These are phyloP conservation scores for Magnusiomyces sp. DNA, from an alignment of 1,139 yeast species.

Conservation along the genomic window DNA sequence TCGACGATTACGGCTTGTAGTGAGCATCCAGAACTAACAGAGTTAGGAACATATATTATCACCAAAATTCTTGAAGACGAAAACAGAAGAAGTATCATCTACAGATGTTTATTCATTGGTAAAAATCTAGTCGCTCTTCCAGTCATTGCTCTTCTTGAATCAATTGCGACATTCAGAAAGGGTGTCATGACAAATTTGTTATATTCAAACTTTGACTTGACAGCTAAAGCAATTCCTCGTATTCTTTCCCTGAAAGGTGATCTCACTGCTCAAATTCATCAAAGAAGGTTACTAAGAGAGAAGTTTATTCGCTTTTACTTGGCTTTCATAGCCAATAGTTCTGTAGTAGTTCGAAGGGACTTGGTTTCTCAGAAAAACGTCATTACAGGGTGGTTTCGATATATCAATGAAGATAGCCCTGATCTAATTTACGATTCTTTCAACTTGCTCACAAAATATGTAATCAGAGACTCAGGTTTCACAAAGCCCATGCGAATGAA, in stretches of 20 bases:
- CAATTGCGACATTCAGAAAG: conserved; percentile 42
- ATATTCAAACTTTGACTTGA: conserved; percentile 58
- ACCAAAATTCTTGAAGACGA: conserved; percentile 38
- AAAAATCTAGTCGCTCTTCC: conserved; percentile 58
- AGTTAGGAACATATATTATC: conserved; percentile 36
- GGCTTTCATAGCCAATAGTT: conserved; percentile 40
- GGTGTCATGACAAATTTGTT: conserved; percentile 50
- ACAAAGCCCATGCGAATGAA: conserved; percentile 64
- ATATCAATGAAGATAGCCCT: conserved; percentile 42
- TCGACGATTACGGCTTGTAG: conserved; percentile 7
- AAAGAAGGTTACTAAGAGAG: conserved; percentile 42
- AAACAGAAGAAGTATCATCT: conserved; percentile 53
- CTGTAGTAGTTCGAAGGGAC: conserved; percentile 53
- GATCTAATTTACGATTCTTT: conserved; percentile 39
- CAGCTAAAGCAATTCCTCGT: conserved; percentile 53
- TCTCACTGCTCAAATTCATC: conserved; percentile 32
- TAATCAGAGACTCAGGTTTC: conserved; percentile 54
- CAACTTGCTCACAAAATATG: conserved; percentile 40
- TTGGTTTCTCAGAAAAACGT: conserved; percentile 49
- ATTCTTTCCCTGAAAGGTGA: conserved; percentile 46
- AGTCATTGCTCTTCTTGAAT: conserved; percentile 45
- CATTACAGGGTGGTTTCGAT: conserved; percentile 60
- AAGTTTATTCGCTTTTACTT: conserved; percentile 58
- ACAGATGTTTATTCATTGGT: conserved; percentile 55
- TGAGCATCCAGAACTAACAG: conserved; percentile 16